Evolutionary conservation across 495 filamentous ascomycete species (phyloP).

Genomic region (Penicillium odoratum): DNA sequence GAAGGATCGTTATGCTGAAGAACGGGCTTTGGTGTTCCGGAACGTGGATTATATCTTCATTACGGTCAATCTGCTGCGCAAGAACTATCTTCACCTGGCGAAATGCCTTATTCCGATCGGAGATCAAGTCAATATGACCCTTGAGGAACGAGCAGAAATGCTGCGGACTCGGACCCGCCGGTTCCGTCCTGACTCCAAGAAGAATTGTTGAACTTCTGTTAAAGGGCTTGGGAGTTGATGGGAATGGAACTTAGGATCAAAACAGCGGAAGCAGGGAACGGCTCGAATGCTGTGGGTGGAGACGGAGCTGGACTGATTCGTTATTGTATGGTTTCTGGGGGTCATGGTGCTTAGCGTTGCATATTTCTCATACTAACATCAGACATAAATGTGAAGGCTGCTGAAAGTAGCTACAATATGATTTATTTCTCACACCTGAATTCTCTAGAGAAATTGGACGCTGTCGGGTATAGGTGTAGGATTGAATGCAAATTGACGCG

Average conservation of each 20-base stretch:
- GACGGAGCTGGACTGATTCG: background rate
- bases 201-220: background rate
- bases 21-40: slow-evolving; percentile 66
- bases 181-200: slow-evolving; percentile 35
- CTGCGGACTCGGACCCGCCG: slow-evolving; percentile 58
- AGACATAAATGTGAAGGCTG: background rate
- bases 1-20: slow-evolving; percentile 57
- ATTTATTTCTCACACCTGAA: background rate
- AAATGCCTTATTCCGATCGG: slow-evolving; percentile 67
- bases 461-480: background rate
- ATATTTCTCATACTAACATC: background rate
- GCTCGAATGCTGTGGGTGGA: background rate
- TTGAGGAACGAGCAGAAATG: slow-evolving; percentile 61
- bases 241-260: background rate
- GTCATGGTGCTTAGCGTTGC: background rate
- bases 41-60: slow-evolving; percentile 73
- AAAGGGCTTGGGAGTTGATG: background rate
- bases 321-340: background rate
- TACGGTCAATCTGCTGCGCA: slow-evolving; percentile 57
- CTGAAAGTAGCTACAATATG: background rate
- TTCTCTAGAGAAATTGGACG: background rate
- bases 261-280: background rate
- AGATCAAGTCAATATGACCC: slow-evolving; percentile 61
- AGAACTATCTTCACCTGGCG: slow-evolving; percentile 64
- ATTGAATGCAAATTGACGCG: background rate